Base-by-base conservation (phyloP, 2,329 filamentous ascomycete genomes). In the Diaporthe longicolla region DNA sequence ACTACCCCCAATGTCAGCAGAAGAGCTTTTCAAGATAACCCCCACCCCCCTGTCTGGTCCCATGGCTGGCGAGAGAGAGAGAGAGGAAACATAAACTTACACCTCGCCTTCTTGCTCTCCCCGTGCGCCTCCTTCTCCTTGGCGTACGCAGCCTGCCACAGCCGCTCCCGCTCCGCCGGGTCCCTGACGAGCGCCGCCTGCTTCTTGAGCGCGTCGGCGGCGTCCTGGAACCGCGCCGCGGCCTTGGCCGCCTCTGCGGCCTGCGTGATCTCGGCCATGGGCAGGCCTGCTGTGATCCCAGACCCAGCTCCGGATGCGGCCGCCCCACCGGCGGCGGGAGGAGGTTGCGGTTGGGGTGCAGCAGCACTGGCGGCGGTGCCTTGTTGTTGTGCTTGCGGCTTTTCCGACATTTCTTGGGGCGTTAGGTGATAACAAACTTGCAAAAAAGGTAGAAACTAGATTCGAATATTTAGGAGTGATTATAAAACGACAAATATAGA, bases 91-190 rank as follows among this genome's bases (percentile, higher is more conserved):
- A n/a, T 17, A n/a, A 19, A 71, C 73, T 73, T 21, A 75, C 74
- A 57, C 52, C 74, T 73, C 32, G 74, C 74, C 59, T 75, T 75
- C 54, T 73, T 73, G 58, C 74, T 75, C 54, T 75, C 74, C 11
- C 74, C 74, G 24, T 75, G 74, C 10, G 74, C 74, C 45, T 73
- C 74, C 43, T 75, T 75, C 54, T 75, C 74, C 59, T 75, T 75
- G n/a, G 58, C 48, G 13, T 75, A 75, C 15, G 68, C 74, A n/a
- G 74, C 70, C 24, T 45, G 72, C 71, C 70, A 71, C 19, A 75
- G 43, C 37, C 63, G 61, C 66, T 75, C 74, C 37, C 74, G 72
- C 54, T 73, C 74, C 5, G 45, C 74, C 6, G 74, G 71, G 45
- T 75, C 74, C 26, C 52, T 48, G 13, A 58, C 74, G 1, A 75